phyloP scores from a whole-genome alignment of 495 filamentous ascomycete genomes.

The Penicillium dipodomyicola region DNA sequence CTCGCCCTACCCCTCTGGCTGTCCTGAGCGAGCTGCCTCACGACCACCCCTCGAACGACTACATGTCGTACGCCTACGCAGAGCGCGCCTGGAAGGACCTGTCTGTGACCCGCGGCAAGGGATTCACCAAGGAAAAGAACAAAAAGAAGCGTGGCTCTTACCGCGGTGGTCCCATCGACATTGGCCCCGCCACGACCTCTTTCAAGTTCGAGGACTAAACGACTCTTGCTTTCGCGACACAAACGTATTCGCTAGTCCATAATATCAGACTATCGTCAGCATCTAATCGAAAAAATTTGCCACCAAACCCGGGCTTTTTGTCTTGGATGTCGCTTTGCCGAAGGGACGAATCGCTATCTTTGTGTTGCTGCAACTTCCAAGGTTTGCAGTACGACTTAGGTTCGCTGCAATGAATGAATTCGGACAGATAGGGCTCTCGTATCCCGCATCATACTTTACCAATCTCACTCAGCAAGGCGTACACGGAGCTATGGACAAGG shows the following conservation, averaged over 20 bases:
- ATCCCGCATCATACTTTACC: slow-evolving; percentile 3
- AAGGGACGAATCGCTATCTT: not conserved
- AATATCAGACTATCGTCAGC: not conserved
- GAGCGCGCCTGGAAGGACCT: slow-evolving; percentile 83
- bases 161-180: slow-evolving; percentile 79
- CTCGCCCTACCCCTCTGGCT: slow-evolving; percentile 46
- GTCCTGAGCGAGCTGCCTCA: slow-evolving; percentile 45
- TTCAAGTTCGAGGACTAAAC: slow-evolving; percentile 85
- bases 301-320: not conserved
- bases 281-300: not conserved
- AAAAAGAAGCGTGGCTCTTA: slow-evolving; percentile 87
- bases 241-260: slow-evolving; percentile 6
- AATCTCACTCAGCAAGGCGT: slow-evolving; percentile 31
- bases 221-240: slow-evolving; percentile 2
- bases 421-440: not conserved
- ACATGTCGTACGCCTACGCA: slow-evolving; percentile 81
- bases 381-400: not conserved
- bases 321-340: slow-evolving; percentile 1
- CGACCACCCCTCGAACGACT: slow-evolving; percentile 63
- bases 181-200: slow-evolving; percentile 55
- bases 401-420: not conserved
- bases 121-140: slow-evolving; percentile 99
- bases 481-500: slow-evolving; percentile 27
- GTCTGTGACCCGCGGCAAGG: slow-evolving; percentile 87
- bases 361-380: not conserved